Evolutionary conservation across 169 alveolate species (phyloP).

Genomic region (Ichthyophthirius multifiliis): DNA sequence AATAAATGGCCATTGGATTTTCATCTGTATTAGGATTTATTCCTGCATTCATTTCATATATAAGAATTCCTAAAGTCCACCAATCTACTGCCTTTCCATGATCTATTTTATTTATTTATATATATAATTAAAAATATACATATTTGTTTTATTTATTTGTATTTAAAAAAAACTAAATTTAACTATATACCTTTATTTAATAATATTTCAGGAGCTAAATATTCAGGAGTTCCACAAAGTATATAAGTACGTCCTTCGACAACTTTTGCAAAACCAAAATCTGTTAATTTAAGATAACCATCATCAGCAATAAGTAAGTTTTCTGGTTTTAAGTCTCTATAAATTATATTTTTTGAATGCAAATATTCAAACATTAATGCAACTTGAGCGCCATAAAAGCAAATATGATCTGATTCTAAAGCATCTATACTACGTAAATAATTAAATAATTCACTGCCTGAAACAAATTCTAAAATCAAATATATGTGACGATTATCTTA

Average conservation of each 20-base stretch:
- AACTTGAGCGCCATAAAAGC: slow-evolving; percentile 62
- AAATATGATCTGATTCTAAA: slow-evolving; percentile 71
- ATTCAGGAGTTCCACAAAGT: slow-evolving; percentile 87
- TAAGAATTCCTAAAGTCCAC: slow-evolving; percentile 83
- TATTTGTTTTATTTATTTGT: too few species aligned
- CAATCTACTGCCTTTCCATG: slow-evolving; percentile 84
- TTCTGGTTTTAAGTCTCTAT: slow-evolving; percentile 67
- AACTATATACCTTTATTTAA: slow-evolving; percentile 50
- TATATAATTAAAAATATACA: too few species aligned
- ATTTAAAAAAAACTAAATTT: too few species aligned
- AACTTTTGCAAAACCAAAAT: slow-evolving; percentile 83
- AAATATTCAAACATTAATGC: slow-evolving; percentile 68
- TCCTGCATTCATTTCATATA: slow-evolving; percentile 85
- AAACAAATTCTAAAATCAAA: slow-evolving; percentile 76
- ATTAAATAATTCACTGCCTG: slow-evolving; percentile 89
- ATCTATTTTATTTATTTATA: neutral
- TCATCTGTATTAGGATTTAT: slow-evolving; percentile 84
- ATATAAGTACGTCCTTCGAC: slow-evolving; percentile 75
- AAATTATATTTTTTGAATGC: slow-evolving; percentile 65
- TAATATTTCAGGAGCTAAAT: slow-evolving; percentile 82
- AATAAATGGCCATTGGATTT: slow-evolving; percentile 84
- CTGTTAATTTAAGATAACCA: slow-evolving; percentile 76
- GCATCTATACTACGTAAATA: slow-evolving; percentile 80
- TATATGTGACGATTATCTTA: slow-evolving; percentile 70
- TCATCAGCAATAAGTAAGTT: slow-evolving; percentile 23